phyloP scores from a whole-genome alignment of 768 basidiomycete species.

The Rhodosporidiobolus sp. region DNA sequence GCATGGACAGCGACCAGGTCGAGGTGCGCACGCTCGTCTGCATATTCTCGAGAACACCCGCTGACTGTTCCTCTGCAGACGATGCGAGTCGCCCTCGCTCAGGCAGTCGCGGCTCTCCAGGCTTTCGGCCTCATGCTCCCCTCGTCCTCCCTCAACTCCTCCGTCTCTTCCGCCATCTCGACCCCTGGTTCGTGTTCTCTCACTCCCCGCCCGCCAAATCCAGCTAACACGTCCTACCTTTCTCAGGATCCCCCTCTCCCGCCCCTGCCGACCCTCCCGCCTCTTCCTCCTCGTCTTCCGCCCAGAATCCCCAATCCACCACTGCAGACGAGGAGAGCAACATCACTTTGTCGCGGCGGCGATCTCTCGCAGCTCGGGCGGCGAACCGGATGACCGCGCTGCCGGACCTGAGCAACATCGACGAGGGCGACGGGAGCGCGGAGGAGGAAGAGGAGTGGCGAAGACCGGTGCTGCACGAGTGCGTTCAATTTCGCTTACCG shows the following conservation, averaged over 20 bases:
- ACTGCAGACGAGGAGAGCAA: not conserved
- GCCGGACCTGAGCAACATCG: constrained; percentile 25
- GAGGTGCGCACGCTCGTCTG: constrained; percentile 16
- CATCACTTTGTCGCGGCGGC: constrained; percentile 10
- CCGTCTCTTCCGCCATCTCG: not conserved
- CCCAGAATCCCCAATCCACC: not conserved
- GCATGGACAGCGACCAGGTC: constrained; percentile 22
- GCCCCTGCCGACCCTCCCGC: not conserved
- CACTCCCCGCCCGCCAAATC: not conserved
- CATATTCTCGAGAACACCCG: rapidly evolving
- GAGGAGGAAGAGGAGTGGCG: constrained; percentile 1
- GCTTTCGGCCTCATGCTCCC: constrained; percentile 18
- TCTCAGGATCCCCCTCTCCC: not conserved
- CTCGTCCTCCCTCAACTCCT: not conserved
- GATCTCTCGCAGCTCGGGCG: constrained; percentile 1
- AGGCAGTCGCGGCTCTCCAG: constrained; percentile 19
- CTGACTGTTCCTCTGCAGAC: not conserved
- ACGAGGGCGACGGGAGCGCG: constrained; percentile 2
- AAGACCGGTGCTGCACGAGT: not conserved
- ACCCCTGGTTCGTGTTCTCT: too few species aligned
- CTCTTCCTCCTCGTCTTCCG: not conserved
- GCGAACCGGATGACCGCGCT: not conserved
- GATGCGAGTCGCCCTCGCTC: constrained; percentile 17
- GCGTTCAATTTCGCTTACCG: not conserved
- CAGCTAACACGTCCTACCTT: not conserved